Conservation (phyloP, 2,329 filamentous ascomycete species). For the Zymoseptoria ardabiliae region DNA sequence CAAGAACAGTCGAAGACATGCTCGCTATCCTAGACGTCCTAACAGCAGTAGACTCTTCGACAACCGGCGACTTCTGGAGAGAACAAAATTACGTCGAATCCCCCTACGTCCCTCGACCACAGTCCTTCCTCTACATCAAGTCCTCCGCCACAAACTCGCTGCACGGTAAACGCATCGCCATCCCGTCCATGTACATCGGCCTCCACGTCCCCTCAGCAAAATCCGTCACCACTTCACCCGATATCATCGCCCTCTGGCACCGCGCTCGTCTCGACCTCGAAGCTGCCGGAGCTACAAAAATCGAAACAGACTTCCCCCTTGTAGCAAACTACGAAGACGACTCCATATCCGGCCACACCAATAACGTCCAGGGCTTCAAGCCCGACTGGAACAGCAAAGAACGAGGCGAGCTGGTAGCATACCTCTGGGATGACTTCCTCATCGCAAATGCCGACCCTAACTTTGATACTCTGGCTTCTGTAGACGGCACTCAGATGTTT, state of each 20-base stretch:
- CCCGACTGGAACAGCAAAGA: conserved; percentile 43
- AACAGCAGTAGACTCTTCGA: conserved; percentile 36
- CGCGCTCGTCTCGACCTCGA: conserved; percentile 33
- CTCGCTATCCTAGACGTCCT: conserved; percentile 45
- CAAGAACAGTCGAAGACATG: conserved; percentile 45
- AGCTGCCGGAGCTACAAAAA: conserved; percentile 35
- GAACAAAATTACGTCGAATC: conserved; percentile 43
- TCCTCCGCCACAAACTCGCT: conserved; percentile 27
- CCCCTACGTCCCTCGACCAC: conserved; percentile 30
- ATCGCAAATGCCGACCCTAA: conserved; percentile 35
- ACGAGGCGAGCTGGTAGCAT: conserved; percentile 43
- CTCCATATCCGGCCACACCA: conserved; percentile 28
- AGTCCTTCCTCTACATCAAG: conserved; percentile 31
- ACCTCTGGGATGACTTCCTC: conserved; percentile 48
- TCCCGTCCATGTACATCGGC: conserved; percentile 48
- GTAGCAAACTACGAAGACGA: conserved; percentile 42
- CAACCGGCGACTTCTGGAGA: conserved; percentile 48
- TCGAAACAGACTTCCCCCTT: conserved; percentile 41
- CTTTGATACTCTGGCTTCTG: conserved; percentile 32
- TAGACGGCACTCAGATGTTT: conserved; percentile 35
- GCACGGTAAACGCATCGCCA: conserved; percentile 40
- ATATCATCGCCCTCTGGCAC: conserved; percentile 34
- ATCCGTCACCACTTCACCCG: conserved; percentile 30
- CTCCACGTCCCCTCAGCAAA: conserved; percentile 29
- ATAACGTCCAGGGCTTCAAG: conserved; percentile 38